Base-by-base conservation (phyloP, 1,284 basidiomycete genomes). In the Cutaneotrichosporon sp. region DNA sequence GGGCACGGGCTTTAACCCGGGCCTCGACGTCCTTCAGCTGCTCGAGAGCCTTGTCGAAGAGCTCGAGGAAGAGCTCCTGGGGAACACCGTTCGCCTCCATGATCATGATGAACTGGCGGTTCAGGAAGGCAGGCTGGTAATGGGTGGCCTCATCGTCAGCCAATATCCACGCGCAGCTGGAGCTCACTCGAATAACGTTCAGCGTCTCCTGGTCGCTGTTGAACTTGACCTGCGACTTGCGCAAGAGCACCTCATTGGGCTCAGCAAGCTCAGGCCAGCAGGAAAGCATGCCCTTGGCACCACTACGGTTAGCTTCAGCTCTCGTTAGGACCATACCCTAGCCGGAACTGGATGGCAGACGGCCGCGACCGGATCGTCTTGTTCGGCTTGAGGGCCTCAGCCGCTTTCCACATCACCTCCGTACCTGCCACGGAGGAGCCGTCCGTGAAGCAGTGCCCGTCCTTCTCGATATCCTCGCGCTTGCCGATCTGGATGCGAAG, bases 81-180 rank as follows among this genome's bases (percentile, higher is more conserved):
- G 76, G 72, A 0, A 80, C 69, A 2, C 78, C 78, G 22, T 76
- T 72, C 0, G 75, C 72, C 4, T 66, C 71, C 71, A 80, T 75
- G 59, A 81, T 75, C 45, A 76, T 74, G 68, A 80, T 79, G 63
- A 79, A 80, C 59, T 81, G 79, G 14, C 79, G 67, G 58, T 80
- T 81, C 14, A 81, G 65, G 62, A 78, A 79, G 5, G 76, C 79
- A 2, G 66, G 64, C 55, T 78, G 75, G 59, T 77, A 78, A 31
- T 75, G 73, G 2, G 79, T 72, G n/a, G 76, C 64, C 78, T 80
- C 31, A 10, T 29, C 14, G 49, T 64, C 11, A 57, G 58, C 14
- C 27, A 16, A 7, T 4, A 42, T 0, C 20, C 1, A 51, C 2
- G 9, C 29, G 4, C 3, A 14, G 68, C 73, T 59, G 4, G 3